phyloP scores from a whole-genome alignment of 768 basidiomycete genomes.

The Phaeotremella fagi region DNA sequence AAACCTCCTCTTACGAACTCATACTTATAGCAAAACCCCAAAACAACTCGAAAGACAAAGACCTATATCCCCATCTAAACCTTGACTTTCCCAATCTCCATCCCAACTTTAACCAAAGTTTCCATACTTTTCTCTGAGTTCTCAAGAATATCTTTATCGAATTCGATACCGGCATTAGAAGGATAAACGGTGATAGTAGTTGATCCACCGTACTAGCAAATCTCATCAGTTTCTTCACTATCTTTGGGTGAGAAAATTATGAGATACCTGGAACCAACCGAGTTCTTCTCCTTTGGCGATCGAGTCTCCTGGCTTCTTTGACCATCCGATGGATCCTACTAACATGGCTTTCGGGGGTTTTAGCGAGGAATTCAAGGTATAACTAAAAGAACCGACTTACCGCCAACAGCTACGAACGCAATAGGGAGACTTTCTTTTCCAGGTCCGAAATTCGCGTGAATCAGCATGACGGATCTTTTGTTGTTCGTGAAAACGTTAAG shows the following conservation, averaged over 20 bases:
- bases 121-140: conserved; percentile 60
- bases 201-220: conserved; percentile 68
- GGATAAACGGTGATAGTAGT: conserved; percentile 64
- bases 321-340: conserved; percentile 70
- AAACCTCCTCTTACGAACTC: too few relatives aligned
- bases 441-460: conserved; percentile 33
- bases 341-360: conserved; percentile 55
- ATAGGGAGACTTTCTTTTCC: conserved; percentile 50
- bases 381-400: conserved; percentile 16
- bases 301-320: conserved; percentile 46
- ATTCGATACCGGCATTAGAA: conserved; percentile 49
- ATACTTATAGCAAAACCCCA: too few relatives aligned
- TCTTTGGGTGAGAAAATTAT: not conserved
- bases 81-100: conserved; percentile 43
- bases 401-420: conserved; percentile 71
- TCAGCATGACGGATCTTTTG: conserved; percentile 42
- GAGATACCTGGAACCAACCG: conserved; percentile 60
- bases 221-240: not conserved
- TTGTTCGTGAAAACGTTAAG: conserved; percentile 48
- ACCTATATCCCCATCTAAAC: too few relatives aligned
- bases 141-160: conserved; percentile 59
- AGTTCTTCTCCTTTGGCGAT: conserved; percentile 55
- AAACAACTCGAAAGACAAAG: too few relatives aligned
- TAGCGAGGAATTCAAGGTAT: not conserved
- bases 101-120: conserved; percentile 61